Percentiles rank a stretch among this genome's conserved stretches.
phyloP scores from a whole-genome alignment of 1,139 yeast species.

The Sugiyamaella xylanicola region DNA sequence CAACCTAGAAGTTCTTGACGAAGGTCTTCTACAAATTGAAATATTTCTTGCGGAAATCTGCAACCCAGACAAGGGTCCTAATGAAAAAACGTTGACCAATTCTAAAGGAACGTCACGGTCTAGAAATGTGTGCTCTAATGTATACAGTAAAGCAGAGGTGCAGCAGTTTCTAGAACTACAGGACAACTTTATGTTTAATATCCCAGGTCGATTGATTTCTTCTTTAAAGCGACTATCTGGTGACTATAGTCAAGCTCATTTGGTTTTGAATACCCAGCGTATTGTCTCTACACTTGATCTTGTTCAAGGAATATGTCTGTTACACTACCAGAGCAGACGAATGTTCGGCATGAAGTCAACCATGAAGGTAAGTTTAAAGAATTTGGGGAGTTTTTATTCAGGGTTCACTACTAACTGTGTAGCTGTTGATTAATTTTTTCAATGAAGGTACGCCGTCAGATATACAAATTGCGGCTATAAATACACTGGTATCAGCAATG shows the following conservation, averaged over 20 bases:
- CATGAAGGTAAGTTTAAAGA: conserved; percentile 36
- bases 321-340: conserved; percentile 60
- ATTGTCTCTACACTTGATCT: conserved; percentile 45
- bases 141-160: conserved; percentile 38
- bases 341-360: conserved; percentile 45
- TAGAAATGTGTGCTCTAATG: conserved; percentile 18
- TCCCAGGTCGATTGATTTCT: conserved; percentile 47
- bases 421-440: conserved; percentile 29
- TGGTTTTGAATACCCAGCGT: conserved; percentile 19
- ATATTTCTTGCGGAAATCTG: conserved; percentile 15
- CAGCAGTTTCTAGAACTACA: conserved; percentile 53
- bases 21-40: conserved; percentile 14
- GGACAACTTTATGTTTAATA: conserved; percentile 53
- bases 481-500: conserved; percentile 61
- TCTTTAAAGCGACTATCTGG: conserved; percentile 29
- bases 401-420: conserved; percentile 15
- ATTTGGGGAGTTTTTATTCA: not conserved
- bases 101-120: conserved; percentile 19
- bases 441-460: conserved; percentile 29
- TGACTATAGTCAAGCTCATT: not conserved
- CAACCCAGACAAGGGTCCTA: conserved; percentile 4
- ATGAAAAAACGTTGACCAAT: conserved; percentile 5
- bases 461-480: conserved; percentile 52
- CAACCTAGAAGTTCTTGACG: conserved; percentile 3
- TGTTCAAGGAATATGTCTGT: conserved; percentile 62